Conservation (phyloP, 768 basidiomycete species). For the Russula virescens region DNA sequence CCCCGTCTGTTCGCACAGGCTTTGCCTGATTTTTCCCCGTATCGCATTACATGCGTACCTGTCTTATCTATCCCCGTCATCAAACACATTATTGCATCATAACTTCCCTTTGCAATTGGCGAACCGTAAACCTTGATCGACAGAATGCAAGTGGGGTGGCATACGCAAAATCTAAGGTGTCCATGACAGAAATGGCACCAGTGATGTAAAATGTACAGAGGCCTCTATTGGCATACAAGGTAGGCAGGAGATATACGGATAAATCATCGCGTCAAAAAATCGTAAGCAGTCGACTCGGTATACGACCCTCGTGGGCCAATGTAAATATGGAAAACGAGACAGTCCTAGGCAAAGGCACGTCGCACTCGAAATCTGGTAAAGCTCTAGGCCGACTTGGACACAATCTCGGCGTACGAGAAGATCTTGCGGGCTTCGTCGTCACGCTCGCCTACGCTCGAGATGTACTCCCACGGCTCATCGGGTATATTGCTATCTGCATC, state of each 20-base stretch:
- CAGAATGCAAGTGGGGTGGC: not conserved
- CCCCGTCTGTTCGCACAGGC: constrained; percentile 42
- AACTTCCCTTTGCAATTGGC: not conserved
- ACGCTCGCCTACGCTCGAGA: constrained; percentile 36
- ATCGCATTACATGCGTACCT: not conserved
- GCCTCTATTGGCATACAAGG: constrained; percentile 6
- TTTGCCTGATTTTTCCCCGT: constrained; percentile 35
- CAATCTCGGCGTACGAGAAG: constrained; percentile 42
- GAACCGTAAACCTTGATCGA: constrained; percentile 6
- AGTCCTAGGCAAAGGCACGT: constrained; percentile 12
- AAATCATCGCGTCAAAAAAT: not conserved
- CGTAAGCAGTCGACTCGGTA: constrained; percentile 8
- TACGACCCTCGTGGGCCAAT: not conserved
- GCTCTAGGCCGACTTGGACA: constrained; percentile 24
- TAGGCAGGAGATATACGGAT: constrained; percentile 14
- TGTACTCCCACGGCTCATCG: constrained; percentile 58
- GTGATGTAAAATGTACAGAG: constrained; percentile 3
- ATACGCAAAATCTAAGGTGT: not conserved
- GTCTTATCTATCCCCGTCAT: constrained; percentile 10
- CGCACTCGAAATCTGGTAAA: constrained; percentile 9
- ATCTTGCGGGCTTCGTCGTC: constrained; percentile 30
- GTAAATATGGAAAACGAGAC: not conserved
- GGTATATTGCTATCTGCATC: constrained; percentile 39
- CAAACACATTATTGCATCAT: not conserved
- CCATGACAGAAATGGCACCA: not conserved